Evolutionary conservation across 345 rosid species (phyloP).

Genomic region (Eucalyptus pauciflora): DNA sequence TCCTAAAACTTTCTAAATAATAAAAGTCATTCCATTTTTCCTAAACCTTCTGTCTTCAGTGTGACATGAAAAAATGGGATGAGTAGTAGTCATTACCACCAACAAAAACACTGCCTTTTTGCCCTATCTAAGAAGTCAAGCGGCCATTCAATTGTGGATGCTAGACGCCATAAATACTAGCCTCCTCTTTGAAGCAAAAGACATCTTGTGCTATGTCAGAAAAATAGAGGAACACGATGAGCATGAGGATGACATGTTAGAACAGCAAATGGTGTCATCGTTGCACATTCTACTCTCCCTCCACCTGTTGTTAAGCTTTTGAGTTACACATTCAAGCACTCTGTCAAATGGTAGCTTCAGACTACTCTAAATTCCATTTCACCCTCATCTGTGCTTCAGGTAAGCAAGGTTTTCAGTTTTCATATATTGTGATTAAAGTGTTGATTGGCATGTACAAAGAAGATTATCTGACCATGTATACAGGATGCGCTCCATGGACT

Average conservation of each 20-base stretch:
- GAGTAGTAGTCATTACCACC: neutral
- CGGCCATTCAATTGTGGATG: neutral
- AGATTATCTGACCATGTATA: conserved; percentile 69
- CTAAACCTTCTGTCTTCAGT: neutral
- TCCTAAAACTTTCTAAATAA: neutral
- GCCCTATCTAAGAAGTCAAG: neutral
- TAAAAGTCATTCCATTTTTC: neutral
- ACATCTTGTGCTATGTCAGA: neutral
- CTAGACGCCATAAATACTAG: neutral
- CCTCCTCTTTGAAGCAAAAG: neutral
- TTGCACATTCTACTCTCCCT: neutral
- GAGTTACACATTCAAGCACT: neutral
- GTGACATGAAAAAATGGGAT: neutral
- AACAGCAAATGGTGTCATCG: neutral
- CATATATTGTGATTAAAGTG: neutral
- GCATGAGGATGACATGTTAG: neutral
- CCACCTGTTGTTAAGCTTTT: neutral
- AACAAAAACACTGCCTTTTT: neutral
- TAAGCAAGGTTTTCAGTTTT: neutral
- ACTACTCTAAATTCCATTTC: neutral
- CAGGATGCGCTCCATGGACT: conserved; percentile 96
- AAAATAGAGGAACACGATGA: neutral
- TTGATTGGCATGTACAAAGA: neutral
- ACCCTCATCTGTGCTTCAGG: neutral
- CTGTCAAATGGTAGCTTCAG: neutral